Evolutionary conservation across 2,329 filamentous ascomycete species (phyloP).

Genomic region (Emmonsiellopsis sp.): DNA sequence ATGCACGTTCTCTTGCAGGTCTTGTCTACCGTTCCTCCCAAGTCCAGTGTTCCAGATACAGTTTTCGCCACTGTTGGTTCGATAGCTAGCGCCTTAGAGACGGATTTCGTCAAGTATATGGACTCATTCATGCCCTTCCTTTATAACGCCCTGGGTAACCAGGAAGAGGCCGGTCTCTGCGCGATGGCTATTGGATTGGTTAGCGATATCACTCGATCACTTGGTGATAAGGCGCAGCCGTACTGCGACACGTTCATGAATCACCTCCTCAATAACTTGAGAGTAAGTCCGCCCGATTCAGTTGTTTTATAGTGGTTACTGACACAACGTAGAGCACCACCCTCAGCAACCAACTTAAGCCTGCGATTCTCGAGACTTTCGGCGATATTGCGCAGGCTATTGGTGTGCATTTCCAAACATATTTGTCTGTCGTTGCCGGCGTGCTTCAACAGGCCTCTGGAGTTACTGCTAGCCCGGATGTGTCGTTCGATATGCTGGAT

Average conservation of each 20-base stretch:
- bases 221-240: slow-evolving; percentile 83
- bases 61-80: slow-evolving; percentile 87
- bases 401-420: slow-evolving; percentile 82
- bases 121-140: slow-evolving; percentile 86
- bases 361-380: slow-evolving; percentile 94
- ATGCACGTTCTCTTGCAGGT: slow-evolving; percentile 84
- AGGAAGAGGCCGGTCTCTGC: slow-evolving; percentile 88
- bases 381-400: slow-evolving; percentile 96
- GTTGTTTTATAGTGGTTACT: slow-evolving; percentile 14
- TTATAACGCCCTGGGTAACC: slow-evolving; percentile 88
- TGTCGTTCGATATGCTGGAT: slow-evolving; percentile 90
- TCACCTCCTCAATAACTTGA: slow-evolving; percentile 82
- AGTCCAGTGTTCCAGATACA: slow-evolving; percentile 90
- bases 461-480: slow-evolving; percentile 69
- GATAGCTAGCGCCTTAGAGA: slow-evolving; percentile 84
- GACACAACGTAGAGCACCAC: slow-evolving; percentile 56
- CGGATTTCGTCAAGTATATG: slow-evolving; percentile 96
- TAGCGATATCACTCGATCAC: slow-evolving; percentile 86
- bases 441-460: slow-evolving; percentile 87
- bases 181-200: slow-evolving; percentile 96
- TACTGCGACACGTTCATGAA: slow-evolving; percentile 99
- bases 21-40: slow-evolving; percentile 64
- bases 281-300: slow-evolving; percentile 41
- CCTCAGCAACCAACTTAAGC: slow-evolving; percentile 95
- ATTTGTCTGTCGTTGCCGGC: slow-evolving; percentile 82